Conservation (phyloP, 306 rosid species). For the Inga laurina region DNA sequence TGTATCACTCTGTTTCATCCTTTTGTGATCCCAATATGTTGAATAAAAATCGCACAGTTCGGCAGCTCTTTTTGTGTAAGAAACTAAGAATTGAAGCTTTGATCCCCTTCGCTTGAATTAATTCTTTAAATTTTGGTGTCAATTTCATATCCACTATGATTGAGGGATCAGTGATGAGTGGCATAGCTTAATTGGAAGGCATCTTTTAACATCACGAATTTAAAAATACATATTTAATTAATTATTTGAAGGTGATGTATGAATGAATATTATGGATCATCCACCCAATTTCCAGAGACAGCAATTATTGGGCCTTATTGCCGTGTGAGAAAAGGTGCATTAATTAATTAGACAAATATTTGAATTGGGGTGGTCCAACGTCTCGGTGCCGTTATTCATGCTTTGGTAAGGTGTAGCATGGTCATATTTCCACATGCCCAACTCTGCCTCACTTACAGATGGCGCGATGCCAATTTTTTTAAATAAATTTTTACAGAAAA, state of each 20-base stretch:
- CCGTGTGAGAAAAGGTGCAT: not conserved
- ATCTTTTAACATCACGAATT: too few species aligned
- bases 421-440: not conserved
- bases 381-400: not conserved
- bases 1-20: not conserved
- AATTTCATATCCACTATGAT: not conserved
- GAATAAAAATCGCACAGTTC: slow-evolving; percentile 20
- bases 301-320: not conserved
- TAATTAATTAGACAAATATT: not conserved
- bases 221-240: too few species aligned
- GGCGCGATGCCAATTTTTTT: not conserved
- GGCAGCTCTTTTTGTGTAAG: not conserved
- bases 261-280: slow-evolving; percentile 1
- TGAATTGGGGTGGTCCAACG: slow-evolving; percentile 2
- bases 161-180: too few species aligned
- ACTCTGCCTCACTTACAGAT: not conserved
- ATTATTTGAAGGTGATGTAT: not conserved
- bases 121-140: not conserved
- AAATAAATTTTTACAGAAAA: not conserved
- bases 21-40: slow-evolving; percentile 9
- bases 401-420: not conserved
- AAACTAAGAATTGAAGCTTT: not conserved
- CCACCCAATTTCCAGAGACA: not conserved
- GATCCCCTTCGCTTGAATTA: not conserved
- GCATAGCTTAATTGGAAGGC: too few species aligned